These are phyloP conservation scores for Hypoxylon sp. DNA, from an alignment of 2,329 filamentous ascomycete genomes.

Conservation along the genomic window DNA sequence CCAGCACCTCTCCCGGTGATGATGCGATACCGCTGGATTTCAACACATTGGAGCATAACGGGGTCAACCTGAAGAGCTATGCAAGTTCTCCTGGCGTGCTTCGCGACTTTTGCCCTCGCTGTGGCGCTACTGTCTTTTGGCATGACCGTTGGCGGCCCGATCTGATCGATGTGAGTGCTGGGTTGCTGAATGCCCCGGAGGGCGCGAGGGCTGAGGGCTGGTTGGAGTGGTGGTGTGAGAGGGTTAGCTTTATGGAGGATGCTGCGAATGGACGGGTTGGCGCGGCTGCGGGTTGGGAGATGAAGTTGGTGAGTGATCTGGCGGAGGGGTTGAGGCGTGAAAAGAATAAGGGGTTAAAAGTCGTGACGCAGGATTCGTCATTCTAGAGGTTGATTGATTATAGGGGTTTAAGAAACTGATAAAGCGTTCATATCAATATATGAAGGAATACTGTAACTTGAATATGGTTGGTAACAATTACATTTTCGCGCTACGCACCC, in stretches of 20 bases:
- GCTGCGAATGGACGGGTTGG: conserved; percentile 47
- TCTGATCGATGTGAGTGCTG: conserved; percentile 71
- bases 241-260: conserved; percentile 69
- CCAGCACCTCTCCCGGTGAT: neutral
- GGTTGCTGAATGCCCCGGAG: conserved; percentile 59
- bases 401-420: too few relatives aligned
- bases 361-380: neutral
- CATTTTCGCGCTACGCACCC: too few relatives aligned
- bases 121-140: conserved; percentile 73
- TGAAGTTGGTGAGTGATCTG: conserved; percentile 41
- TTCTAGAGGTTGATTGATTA: too few relatives aligned
- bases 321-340: conserved; percentile 33
- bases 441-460: too few relatives aligned
- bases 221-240: conserved; percentile 68
- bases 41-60: conserved; percentile 46
- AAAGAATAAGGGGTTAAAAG: conserved; percentile 3
- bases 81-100: conserved; percentile 61
- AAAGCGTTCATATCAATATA: too few relatives aligned
- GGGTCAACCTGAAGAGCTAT: conserved; percentile 59
- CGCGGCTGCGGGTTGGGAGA: conserved; percentile 40
- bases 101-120: conserved; percentile 68
- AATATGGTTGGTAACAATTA: too few relatives aligned
- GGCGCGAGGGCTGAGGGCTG: conserved; percentile 65
- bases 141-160: conserved; percentile 60
- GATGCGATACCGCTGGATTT: conserved; percentile 48